Percentiles rank a stretch among this genome's conserved stretches.
phyloP scores from a whole-genome alignment of 2,329 filamentous ascomycete genomes.

The Epichloe sylvatica region DNA sequence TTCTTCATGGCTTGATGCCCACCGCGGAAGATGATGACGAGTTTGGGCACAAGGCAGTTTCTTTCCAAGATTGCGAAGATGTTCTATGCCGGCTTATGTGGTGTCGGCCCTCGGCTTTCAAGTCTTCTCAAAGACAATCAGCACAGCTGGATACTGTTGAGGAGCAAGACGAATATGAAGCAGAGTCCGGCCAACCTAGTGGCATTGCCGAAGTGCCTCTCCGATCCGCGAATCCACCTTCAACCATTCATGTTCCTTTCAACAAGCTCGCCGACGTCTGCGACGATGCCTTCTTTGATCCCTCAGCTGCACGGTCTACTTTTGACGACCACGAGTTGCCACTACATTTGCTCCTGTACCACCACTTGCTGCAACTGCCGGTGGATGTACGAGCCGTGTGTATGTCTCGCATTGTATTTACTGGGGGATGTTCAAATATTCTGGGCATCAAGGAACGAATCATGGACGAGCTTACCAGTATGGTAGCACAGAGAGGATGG shows the following conservation, averaged over 20 bases:
- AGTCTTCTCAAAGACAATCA: slow-evolving; percentile 23
- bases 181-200: slow-evolving; percentile 14
- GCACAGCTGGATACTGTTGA: slow-evolving; percentile 33
- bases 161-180: slow-evolving; percentile 42
- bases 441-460: slow-evolving; percentile 68
- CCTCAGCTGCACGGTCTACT: slow-evolving; percentile 33
- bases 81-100: slow-evolving; percentile 62
- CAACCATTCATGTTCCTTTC: slow-evolving; percentile 52
- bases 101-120: slow-evolving; percentile 38
- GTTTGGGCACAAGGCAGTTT: slow-evolving; percentile 27
- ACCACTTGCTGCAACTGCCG: slow-evolving; percentile 58
- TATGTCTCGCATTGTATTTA: slow-evolving; percentile 79
- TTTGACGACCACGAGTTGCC: slow-evolving; percentile 83
- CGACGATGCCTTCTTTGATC: slow-evolving; percentile 60
- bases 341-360: slow-evolving; percentile 62
- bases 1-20: slow-evolving; percentile 30
- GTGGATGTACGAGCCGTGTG: slow-evolving; percentile 72
- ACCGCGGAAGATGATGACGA: slow-evolving; percentile 18
- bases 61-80: slow-evolving; percentile 73
- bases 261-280: slow-evolving; percentile 57
- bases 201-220: slow-evolving; percentile 30
- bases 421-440: slow-evolving; percentile 71
- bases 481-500: slow-evolving; percentile 63
- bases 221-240: slow-evolving; percentile 33
- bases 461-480: slow-evolving; percentile 54